Base-by-base conservation (phyloP, 352 stramenopile genomes). In the Pseudoperonospora humuli region DNA sequence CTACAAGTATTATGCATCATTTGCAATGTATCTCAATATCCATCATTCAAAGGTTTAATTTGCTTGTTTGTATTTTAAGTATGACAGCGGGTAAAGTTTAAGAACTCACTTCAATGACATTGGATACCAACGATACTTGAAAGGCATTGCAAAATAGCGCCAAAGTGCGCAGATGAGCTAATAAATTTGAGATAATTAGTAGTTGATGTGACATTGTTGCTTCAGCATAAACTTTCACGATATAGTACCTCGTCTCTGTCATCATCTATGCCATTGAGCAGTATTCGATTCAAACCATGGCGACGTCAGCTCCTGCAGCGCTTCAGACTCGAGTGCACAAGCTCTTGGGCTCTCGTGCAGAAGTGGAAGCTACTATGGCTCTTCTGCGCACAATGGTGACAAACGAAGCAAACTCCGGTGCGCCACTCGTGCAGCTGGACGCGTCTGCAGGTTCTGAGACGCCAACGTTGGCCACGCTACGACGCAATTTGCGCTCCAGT, bases 261-360 rank as follows among this genome's bases (percentile, higher is more conserved):
- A 24, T 33, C 7, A 33, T 14, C 6, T 29, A 34, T 34, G n/a
- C 13, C 9, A n/a, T 24, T 28, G 6, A 7, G 13, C 23, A 24
- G 18, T 19, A 43, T 17, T 18, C 25, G 18, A 10, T 17, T 43
- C 23, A 13, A 26, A 38, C 18, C 14, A 64, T 61, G 53, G 28
- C 58, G 32, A 44, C 45, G 11, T 10, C 50, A 14, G 50, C 54
- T 19, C 31, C 54, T 45, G 48, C 50, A 15, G 64, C 64, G 24
- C 62, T 86, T 28, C 60, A 79, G 37, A 45, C 67, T 24, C 75
- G 71, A 37, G 75, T 86, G 47, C 57, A 76, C 40, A 84, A 82
- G 50, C 67, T 86, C 17, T 53, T 86, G 48, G 45, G 54, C 48
- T 86, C 75, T 17, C 71, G 67, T 21, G 38, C 66, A 1, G 75